phyloP scores from a whole-genome alignment of 371 early-diverging fungal genomes.

The Globomyces sp. region DNA sequence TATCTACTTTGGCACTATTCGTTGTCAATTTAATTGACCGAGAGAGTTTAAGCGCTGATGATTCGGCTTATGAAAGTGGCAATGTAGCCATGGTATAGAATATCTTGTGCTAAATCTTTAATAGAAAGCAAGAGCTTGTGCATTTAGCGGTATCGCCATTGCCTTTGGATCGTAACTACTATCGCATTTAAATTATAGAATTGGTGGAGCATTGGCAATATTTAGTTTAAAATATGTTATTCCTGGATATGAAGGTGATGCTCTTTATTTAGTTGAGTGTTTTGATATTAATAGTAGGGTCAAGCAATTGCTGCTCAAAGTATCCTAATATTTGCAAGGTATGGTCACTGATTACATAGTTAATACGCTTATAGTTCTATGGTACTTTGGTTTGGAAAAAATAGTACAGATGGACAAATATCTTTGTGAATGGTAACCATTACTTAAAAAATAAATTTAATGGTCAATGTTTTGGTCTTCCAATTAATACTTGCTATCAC shows the following conservation, averaged over 20 bases:
- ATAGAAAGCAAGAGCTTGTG: conserved; percentile 58
- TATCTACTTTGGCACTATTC: conserved; percentile 69
- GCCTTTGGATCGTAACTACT: conserved; percentile 58
- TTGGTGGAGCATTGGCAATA: conserved; percentile 69
- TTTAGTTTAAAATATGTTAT: conserved; percentile 67
- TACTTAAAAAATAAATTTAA: neutral
- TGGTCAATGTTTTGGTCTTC: neutral
- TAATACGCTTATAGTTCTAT: conserved; percentile 31
- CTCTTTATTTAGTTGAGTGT: conserved; percentile 60
- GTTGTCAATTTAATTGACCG: conserved; percentile 53
- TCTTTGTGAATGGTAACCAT: neutral
- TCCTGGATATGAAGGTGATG: conserved; percentile 51
- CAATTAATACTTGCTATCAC: neutral
- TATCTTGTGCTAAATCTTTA: no score
- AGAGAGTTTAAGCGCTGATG: conserved; percentile 54
- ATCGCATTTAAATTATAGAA: neutral
- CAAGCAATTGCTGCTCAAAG: conserved; percentile 58
- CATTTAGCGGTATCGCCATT: conserved; percentile 72
- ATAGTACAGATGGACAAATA: conserved; percentile 23
- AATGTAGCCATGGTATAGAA: conserved; percentile 41
- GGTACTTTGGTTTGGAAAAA: conserved; percentile 50
- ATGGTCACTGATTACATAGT: neutral
- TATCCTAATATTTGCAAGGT: conserved; percentile 53
- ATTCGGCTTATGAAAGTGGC: conserved; percentile 39
- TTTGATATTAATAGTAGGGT: neutral